Evolutionary conservation across 345 rosid genomes (phyloP).

Genomic region (Corymbia maculata): DNA sequence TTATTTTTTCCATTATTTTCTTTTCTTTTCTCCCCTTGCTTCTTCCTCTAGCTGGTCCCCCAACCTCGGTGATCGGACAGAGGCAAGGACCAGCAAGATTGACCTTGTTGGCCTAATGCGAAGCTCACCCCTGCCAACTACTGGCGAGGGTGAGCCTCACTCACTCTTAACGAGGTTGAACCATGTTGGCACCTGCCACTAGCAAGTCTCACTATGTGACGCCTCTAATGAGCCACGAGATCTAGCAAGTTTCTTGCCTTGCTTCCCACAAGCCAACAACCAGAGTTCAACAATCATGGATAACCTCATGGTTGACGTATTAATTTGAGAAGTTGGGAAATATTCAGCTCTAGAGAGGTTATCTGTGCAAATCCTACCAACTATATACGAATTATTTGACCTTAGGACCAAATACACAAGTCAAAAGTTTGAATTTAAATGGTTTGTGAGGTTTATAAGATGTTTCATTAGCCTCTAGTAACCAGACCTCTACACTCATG

Average conservation of each 20-base stretch:
- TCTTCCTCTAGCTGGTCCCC: too few species aligned
- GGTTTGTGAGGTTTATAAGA: not conserved
- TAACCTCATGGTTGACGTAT: not conserved
- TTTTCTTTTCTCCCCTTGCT: not conserved
- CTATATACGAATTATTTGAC: not conserved
- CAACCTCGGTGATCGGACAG: too few species aligned
- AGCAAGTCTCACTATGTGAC: not conserved
- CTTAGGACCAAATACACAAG: not conserved
- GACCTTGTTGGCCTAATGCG: fast-evolving
- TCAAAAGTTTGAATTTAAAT: not conserved
- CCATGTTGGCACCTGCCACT: fast-evolving
- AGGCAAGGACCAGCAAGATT: too few species aligned
- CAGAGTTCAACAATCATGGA: not conserved
- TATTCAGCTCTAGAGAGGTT: not conserved
- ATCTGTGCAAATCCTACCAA: not conserved
- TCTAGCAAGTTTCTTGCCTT: slow-evolving; percentile 34
- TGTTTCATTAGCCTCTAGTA: not conserved
- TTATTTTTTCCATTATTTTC: too few species aligned
- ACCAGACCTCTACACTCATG: not conserved
- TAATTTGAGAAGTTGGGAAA: not conserved
- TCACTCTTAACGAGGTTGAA: fast-evolving
- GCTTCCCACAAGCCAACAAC: slow-evolving; percentile 18
- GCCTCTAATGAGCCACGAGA: not conserved
- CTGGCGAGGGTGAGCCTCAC: fast-evolving
- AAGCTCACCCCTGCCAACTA: fast-evolving